Percentiles rank a stretch among this genome's conserved stretches.
Evolutionary conservation across 208 protist genomes (phyloP).

Genomic region (Acanthamoeba triangularis): DNA sequence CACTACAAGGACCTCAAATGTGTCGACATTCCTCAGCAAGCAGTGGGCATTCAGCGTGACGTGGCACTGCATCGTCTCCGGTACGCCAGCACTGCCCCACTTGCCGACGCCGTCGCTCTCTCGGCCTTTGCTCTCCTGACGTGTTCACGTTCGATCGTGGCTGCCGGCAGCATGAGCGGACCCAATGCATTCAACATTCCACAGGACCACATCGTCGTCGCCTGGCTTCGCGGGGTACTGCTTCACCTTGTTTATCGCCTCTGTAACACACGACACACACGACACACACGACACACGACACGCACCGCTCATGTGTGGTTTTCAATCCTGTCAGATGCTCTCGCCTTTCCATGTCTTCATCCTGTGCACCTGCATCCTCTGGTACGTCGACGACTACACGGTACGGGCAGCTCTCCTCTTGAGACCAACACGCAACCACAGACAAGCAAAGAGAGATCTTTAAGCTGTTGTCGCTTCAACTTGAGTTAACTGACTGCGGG

Average conservation of each 20-base stretch:
- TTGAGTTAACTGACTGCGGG: too few species aligned
- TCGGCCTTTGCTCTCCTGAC: too few species aligned
- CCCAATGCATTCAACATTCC: background rate
- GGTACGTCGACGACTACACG: background rate
- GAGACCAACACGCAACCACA: too few species aligned
- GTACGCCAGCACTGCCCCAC: background rate
- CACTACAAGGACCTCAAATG: background rate
- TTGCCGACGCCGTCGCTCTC: too few species aligned
- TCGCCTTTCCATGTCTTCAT: conserved; percentile 12
- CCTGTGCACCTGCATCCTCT: background rate
- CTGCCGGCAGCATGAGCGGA: background rate
- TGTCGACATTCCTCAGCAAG: background rate
- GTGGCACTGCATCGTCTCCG: background rate
- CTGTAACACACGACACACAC: background rate
- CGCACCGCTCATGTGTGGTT: too few species aligned
- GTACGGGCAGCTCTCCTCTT: background rate
- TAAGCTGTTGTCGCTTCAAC: too few species aligned
- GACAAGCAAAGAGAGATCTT: too few species aligned
- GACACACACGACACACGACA: background rate
- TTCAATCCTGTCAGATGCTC: background rate
- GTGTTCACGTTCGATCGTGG: background rate
- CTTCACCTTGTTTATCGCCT: background rate
- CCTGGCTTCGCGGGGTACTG: background rate
- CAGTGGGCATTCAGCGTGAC: background rate
- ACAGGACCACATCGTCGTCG: background rate